These are phyloP conservation scores for Aspergillus luchuensis DNA, from an alignment of 2,329 filamentous ascomycete species.

Conservation along the genomic window DNA sequence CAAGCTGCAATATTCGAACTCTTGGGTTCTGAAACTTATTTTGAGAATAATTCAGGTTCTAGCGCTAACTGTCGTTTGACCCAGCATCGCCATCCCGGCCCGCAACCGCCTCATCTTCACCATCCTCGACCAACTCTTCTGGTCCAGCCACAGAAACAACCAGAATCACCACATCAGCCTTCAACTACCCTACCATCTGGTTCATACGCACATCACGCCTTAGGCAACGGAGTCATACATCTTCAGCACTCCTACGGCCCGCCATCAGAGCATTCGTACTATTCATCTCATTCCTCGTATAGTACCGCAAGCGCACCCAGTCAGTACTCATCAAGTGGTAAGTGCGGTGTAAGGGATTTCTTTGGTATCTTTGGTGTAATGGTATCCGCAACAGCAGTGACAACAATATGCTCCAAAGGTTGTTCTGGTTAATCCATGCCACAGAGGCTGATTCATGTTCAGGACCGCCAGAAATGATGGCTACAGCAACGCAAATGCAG, in stretches of 20 bases:
- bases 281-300: constrained; percentile 79
- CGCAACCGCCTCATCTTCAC: constrained; percentile 34
- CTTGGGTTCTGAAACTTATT: too few relatives aligned
- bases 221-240: constrained; percentile 49
- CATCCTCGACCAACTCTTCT: constrained; percentile 33
- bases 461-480: constrained; percentile 74
- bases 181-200: constrained; percentile 38
- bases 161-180: constrained; percentile 65
- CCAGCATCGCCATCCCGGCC: constrained; percentile 28
- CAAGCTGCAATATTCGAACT: not conserved
- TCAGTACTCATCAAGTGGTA: constrained; percentile 85
- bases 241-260: constrained; percentile 67
- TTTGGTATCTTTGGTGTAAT: not conserved
- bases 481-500: constrained; percentile 65
- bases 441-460: constrained; percentile 61
- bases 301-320: constrained; percentile 78
- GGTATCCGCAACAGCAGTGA: not conserved
- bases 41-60: not conserved
- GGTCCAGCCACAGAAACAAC: constrained; percentile 41
- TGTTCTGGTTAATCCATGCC: not conserved
- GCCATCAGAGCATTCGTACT: constrained; percentile 70
- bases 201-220: constrained; percentile 34
- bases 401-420: too few relatives aligned
- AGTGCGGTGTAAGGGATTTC: constrained; percentile 40
- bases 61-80: not conserved